phyloP scores from a whole-genome alignment of 2,329 filamentous ascomycete species.

The Scedosporium apiospermum region DNA sequence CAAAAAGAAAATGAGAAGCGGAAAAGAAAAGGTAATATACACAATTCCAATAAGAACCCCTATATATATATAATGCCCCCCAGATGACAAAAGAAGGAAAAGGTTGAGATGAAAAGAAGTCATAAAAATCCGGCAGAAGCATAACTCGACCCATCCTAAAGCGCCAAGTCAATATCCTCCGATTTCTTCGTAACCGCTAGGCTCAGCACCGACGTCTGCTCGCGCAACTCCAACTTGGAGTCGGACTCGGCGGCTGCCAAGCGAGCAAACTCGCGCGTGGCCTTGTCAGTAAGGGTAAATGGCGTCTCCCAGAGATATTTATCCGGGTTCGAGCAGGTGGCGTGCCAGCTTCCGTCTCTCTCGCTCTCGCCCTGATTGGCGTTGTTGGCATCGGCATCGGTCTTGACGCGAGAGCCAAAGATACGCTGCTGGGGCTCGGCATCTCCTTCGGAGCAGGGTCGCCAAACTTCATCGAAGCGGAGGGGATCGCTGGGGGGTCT shows the following conservation, averaged over 20 bases:
- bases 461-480: constrained; percentile 31
- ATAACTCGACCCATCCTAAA: not conserved
- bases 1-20: not conserved
- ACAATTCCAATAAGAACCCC: not conserved
- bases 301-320: constrained; percentile 43
- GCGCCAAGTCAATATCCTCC: not conserved
- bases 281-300: constrained; percentile 28
- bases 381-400: no score
- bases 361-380: not conserved
- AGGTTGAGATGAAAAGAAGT: not conserved
- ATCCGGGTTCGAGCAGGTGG: constrained; percentile 19
- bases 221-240: not conserved
- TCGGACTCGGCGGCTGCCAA: not conserved
- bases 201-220: not conserved
- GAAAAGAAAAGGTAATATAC: not conserved
- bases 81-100: not conserved
- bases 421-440: constrained; percentile 6
- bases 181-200: not conserved
- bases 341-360: not conserved
- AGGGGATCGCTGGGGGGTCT: constrained; percentile 19
- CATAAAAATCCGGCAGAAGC: not conserved
- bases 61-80: not conserved
- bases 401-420: constrained; percentile 25
- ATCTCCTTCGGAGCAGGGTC: constrained; percentile 27
- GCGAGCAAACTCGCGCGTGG: not conserved